Evolutionary conservation across 257 asterid genomes (phyloP).

Genomic region (Ocimum tenuiflorum): DNA sequence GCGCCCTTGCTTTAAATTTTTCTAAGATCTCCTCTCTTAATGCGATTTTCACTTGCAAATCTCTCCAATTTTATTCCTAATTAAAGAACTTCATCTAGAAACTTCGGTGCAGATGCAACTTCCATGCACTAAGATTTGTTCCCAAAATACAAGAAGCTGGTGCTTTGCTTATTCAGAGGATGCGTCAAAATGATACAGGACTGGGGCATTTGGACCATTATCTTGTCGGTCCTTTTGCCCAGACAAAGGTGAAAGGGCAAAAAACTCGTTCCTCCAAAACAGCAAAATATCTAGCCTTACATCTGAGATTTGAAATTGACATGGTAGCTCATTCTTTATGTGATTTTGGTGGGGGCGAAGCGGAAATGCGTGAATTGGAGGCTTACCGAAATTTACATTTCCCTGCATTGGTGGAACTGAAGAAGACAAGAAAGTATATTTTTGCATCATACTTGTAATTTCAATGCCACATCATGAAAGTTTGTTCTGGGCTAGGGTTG

Average conservation of each 20-base stretch:
- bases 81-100: conserved; percentile 80
- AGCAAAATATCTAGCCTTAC: conserved; percentile 76
- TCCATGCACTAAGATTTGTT: conserved; percentile 81
- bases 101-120: conserved; percentile 99
- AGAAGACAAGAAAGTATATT: conserved; percentile 51
- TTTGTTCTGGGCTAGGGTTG: background rate
- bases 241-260: conserved; percentile 37
- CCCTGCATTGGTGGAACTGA: conserved; percentile 70
- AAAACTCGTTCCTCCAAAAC: conserved; percentile 44
- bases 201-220: conserved; percentile 73
- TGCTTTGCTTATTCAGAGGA: conserved; percentile 70
- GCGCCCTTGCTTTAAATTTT: background rate
- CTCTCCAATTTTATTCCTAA: conserved; percentile 55
- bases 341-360: conserved; percentile 89
- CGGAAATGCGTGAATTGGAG: conserved; percentile 63
- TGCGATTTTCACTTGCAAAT: conserved; percentile 16
- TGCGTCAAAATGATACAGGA: conserved; percentile 77
- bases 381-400: conserved; percentile 73
- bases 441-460: background rate
- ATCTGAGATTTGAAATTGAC: conserved; percentile 95
- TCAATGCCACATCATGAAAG: background rate
- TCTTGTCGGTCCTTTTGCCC: conserved; percentile 79
- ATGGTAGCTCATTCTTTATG: conserved; percentile 99
- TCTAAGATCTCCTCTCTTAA: conserved; percentile 2
- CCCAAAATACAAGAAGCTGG: conserved; percentile 91